Conservation (phyloP, 257 asterid genomes). For the Voacanga thouarsii region DNA sequence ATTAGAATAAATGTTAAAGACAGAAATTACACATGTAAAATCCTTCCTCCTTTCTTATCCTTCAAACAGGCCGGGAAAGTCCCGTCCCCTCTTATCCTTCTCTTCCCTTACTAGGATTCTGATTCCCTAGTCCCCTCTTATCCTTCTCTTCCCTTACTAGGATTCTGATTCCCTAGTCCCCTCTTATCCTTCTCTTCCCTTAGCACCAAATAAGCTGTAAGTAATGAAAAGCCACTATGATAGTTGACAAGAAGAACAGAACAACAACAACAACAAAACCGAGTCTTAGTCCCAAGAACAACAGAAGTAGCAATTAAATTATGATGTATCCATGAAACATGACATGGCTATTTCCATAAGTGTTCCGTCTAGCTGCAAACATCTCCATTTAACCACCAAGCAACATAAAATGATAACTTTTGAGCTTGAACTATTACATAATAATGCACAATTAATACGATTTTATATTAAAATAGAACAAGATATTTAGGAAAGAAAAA, state of each 20-base stretch:
- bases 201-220: neutral
- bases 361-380: neutral
- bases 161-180: neutral
- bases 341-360: neutral
- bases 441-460: neutral
- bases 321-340: neutral
- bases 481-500: neutral
- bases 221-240: neutral
- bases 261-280: too few relatives aligned
- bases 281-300: too few relatives aligned
- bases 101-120: neutral
- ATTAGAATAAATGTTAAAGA: too few relatives aligned
- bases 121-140: neutral
- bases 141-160: neutral
- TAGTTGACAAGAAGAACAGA: neutral
- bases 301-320: neutral
- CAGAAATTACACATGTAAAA: too few relatives aligned
- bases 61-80: too few relatives aligned
- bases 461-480: neutral
- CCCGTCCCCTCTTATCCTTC: neutral
- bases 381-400: neutral
- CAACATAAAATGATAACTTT: too few relatives aligned
- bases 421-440: neutral
- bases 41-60: too few relatives aligned
- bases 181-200: neutral